Evolutionary conservation across 768 basidiomycete species (phyloP).

Genomic region (Rhizopogon rudus): DNA sequence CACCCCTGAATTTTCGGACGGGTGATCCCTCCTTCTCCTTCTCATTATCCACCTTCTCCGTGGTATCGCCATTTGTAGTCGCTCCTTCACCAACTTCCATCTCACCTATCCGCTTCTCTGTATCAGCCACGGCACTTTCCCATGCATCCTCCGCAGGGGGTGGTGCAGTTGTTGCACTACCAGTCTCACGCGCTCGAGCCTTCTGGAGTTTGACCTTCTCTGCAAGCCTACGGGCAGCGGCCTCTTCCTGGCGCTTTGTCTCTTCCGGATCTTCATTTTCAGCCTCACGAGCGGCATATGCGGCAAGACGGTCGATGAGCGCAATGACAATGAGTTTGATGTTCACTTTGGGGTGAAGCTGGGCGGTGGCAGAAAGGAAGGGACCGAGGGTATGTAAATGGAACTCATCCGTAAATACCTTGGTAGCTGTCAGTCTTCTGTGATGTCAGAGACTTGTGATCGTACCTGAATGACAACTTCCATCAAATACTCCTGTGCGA

Average conservation of each 20-base stretch:
- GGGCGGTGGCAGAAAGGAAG: constrained; percentile 94
- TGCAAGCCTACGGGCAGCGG: constrained; percentile 81
- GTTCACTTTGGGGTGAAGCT: constrained; percentile 96
- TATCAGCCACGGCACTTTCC: constrained; percentile 16
- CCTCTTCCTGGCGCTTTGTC: constrained; percentile 89
- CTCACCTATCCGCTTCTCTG: constrained; percentile 12
- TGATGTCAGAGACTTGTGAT: not conserved
- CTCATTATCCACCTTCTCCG: constrained; percentile 39
- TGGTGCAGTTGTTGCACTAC: constrained; percentile 22
- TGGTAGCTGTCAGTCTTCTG: not conserved
- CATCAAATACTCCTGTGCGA: constrained; percentile 99
- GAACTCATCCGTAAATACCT: constrained; percentile 99
- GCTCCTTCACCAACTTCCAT: not conserved
- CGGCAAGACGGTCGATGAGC: constrained; percentile 91
- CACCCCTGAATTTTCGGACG: constrained; percentile 85
- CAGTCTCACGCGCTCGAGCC: constrained; percentile 50
- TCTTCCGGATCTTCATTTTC: constrained; percentile 96
- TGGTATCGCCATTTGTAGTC: constrained; percentile 15
- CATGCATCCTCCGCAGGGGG: constrained; percentile 21
- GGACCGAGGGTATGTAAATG: constrained; percentile 94
- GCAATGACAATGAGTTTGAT: constrained; percentile 99
- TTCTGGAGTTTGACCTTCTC: constrained; percentile 81
- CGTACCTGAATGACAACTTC: constrained; percentile 97
- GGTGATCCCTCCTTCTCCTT: constrained; percentile 55
- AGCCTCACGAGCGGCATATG: constrained; percentile 95